Percentiles rank a stretch among this genome's conserved stretches.
Conservation (phyloP, 257 asterid genomes). For the Oldenlandia corymbosa region DNA sequence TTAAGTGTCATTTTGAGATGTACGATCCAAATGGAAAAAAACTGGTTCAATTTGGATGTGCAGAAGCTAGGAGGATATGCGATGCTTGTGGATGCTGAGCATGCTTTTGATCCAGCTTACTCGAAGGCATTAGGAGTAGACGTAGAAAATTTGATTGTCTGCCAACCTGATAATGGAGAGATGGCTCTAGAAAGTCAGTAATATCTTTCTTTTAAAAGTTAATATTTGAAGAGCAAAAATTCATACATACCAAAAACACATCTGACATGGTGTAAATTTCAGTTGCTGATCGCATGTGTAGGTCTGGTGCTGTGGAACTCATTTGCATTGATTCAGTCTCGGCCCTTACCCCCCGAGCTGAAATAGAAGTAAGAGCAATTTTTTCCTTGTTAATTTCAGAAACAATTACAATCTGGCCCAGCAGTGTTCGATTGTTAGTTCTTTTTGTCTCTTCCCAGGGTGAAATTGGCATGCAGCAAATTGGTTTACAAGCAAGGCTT, state of each 20-base stretch:
- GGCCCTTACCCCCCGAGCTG: constrained; percentile 98
- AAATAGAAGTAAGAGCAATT: constrained; percentile 68
- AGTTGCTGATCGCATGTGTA: constrained; percentile 99
- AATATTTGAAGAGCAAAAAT: constrained; percentile 15
- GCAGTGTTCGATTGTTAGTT: constrained; percentile 7
- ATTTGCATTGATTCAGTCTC: constrained; percentile 98
- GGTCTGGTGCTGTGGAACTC: constrained; percentile 98
- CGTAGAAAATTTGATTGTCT: constrained; percentile 93
- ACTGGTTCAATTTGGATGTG: constrained; percentile 21
- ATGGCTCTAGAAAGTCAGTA: constrained; percentile 99
- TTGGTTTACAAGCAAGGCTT: constrained; percentile 97
- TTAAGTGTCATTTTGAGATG: constrained; percentile 9
- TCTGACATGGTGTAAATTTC: constrained; percentile 29
- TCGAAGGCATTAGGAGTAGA: constrained; percentile 93
- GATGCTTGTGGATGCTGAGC: constrained; percentile 99
- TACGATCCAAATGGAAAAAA: constrained; percentile 18
- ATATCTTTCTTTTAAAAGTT: constrained; percentile 21
- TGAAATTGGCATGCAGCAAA: constrained; percentile 99
- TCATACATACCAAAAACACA: background rate
- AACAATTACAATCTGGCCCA: constrained; percentile 12
- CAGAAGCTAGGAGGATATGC: constrained; percentile 98
- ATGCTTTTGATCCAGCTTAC: constrained; percentile 97
- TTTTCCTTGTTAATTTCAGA: constrained; percentile 17
- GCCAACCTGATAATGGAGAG: constrained; percentile 99
- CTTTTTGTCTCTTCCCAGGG: constrained; percentile 45